phyloP scores from a whole-genome alignment of 1,284 basidiomycete species.

The Abortiporus biennis region DNA sequence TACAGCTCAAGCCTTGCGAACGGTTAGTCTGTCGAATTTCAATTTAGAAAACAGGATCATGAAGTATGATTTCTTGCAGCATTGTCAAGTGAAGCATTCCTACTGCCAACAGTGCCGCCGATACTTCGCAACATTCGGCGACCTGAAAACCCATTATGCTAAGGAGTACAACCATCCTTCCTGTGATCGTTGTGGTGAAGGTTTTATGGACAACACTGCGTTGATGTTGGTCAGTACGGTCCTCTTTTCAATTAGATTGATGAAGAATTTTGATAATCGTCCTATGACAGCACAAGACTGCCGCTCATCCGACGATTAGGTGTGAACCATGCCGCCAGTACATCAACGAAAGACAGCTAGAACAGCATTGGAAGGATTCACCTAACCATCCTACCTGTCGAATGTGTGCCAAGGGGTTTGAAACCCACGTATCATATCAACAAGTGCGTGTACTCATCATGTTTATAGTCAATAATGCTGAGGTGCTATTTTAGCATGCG shows the following conservation, averaged over 20 bases:
- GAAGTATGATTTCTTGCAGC: neutral
- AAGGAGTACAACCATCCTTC: neutral
- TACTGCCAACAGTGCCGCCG: neutral
- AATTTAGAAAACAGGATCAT: neutral
- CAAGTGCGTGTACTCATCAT: neutral
- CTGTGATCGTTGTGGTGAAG: neutral
- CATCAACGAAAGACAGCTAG: neutral
- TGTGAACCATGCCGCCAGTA: neutral
- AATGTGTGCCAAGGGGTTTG: neutral
- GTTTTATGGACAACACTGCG: neutral
- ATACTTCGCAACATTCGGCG: neutral
- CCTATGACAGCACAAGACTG: neutral
- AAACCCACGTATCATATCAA: neutral
- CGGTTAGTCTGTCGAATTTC: neutral
- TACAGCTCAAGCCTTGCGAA: neutral
- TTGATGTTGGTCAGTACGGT: neutral
- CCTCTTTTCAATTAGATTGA: neutral
- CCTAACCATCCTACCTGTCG: slow-evolving; percentile 1
- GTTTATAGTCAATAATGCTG: neutral
- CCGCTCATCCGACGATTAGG: neutral
- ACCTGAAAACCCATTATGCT: neutral
- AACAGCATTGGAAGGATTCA: slow-evolving; percentile 2
- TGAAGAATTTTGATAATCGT: neutral
- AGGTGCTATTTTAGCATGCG: slow-evolving; percentile 8
- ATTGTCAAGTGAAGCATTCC: neutral